Base-by-base conservation (phyloP, 169 alveolate genomes). In the Eimeria necatrix region DNA sequence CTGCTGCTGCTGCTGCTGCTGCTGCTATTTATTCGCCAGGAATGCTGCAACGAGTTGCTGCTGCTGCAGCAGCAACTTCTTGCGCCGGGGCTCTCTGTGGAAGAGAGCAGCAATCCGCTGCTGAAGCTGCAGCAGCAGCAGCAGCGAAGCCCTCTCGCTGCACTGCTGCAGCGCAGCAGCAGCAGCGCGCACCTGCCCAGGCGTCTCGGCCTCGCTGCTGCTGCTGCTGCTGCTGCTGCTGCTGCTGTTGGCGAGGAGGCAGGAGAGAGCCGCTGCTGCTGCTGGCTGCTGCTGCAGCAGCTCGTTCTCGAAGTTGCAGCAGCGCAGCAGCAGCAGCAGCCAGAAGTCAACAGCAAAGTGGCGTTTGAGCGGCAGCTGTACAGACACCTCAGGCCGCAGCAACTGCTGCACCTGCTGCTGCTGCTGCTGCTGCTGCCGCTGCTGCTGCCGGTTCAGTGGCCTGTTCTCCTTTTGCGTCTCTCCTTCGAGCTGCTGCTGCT, bases 21-120 rank as follows among this genome's bases (percentile, higher is more conserved):
- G 53, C 83, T 71, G 46, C 53, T 71, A 24, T 7, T 16, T 22
- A n/a, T 32, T 32, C 61, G 64, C 87, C 6, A 76, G 24, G 22
- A 76, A 76, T 32, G 87, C 87, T 46, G 87, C 87, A 49, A 76
- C 87, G 26, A 41, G 87, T 32, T 76, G 87, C 87, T 76, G 87
- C 87, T 76, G 87, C 76, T 64, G 76, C 76, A 14, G 76, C 61
- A 76, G 61, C 32, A 76, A 61, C 87, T 76, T 76, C 49, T 3
- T 32, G 22, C 87, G 59, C 9, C 24, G 7, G 32, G 87, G 87
- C 3, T 76, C 87, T 5, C 87, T 76, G 24, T 76, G 51, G 87
- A 76, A 76, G 61, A 76, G 87, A 20, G 61, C 26, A 14, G 46
- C 46, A 0, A 76, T 76, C 20, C 20, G 76, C 76, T 64, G 76